Conservation (phyloP, 257 asterid species). For the Capsicum rhomboideum region DNA sequence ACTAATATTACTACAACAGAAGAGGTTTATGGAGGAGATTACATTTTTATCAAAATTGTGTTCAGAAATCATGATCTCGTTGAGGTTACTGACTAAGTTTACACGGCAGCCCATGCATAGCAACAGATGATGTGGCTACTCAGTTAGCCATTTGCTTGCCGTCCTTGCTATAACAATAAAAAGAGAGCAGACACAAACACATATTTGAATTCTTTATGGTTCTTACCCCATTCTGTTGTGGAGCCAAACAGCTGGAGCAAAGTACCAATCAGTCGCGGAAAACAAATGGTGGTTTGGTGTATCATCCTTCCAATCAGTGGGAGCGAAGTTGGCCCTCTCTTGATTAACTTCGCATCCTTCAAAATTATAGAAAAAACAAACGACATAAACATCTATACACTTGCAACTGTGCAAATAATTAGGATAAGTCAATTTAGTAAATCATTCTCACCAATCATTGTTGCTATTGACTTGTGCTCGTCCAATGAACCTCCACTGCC, state of each 20-base stretch:
- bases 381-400: not conserved
- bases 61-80: not conserved
- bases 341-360: constrained; percentile 42
- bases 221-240: not conserved
- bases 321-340: constrained; percentile 22
- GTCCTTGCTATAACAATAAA: not conserved
- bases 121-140: not conserved
- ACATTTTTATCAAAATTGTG: not conserved
- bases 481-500: constrained; percentile 38
- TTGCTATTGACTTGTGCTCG: constrained; percentile 31
- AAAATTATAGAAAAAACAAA: constrained; percentile 5
- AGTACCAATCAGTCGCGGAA: constrained; percentile 26
- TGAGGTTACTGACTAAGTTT: not conserved
- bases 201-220: not conserved
- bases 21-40: not conserved
- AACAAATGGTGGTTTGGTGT: constrained; percentile 14
- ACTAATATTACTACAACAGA: not conserved
- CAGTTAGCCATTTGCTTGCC: not conserved
- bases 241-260: constrained; percentile 16
- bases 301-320: constrained; percentile 14
- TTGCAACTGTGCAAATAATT: not conserved
- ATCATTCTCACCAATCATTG: constrained; percentile 31
- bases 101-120: not conserved
- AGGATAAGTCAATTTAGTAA: not conserved
- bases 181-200: not conserved